phyloP scores from a whole-genome alignment of 2,329 filamentous ascomycete genomes.

The Intubia oerlemansii region DNA sequence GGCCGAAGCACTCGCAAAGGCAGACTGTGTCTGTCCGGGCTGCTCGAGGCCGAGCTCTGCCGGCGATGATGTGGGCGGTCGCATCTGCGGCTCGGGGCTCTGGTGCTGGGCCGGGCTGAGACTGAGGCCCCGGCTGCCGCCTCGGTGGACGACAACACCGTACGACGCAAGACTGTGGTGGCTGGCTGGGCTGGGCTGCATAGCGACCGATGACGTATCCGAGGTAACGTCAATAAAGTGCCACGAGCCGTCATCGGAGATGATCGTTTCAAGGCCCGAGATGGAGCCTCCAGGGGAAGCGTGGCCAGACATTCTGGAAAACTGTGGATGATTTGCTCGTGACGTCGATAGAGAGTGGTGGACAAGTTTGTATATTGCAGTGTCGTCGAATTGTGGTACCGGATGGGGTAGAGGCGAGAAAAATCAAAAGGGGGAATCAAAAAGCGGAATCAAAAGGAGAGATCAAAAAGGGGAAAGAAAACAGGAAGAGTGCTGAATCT shows the following conservation, averaged over 20 bases:
- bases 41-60: no score
- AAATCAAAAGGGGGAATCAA: no score
- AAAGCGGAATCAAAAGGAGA: no score
- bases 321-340: no score
- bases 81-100: constrained; percentile 11
- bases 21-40: no score
- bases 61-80: constrained; percentile 19
- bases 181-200: constrained; percentile 27
- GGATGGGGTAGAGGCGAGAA: no score
- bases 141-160: constrained; percentile 20
- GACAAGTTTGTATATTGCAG: no score
- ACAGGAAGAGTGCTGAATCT: no score
- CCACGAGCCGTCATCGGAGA: constrained; percentile 21
- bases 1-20: no score
- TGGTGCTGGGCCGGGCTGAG: constrained; percentile 10
- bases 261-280: constrained; percentile 2
- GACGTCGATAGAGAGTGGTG: no score
- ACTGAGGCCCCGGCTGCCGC: constrained; percentile 10
- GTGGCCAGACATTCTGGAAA: constrained; percentile 5
- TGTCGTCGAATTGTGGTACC: no score
- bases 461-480: no score
- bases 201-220: constrained; percentile 19
- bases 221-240: constrained; percentile 19
- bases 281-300: constrained; percentile 4
- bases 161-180: constrained; percentile 30